Conservation (phyloP, 768 basidiomycete genomes). For the Mycena chlorophos region DNA sequence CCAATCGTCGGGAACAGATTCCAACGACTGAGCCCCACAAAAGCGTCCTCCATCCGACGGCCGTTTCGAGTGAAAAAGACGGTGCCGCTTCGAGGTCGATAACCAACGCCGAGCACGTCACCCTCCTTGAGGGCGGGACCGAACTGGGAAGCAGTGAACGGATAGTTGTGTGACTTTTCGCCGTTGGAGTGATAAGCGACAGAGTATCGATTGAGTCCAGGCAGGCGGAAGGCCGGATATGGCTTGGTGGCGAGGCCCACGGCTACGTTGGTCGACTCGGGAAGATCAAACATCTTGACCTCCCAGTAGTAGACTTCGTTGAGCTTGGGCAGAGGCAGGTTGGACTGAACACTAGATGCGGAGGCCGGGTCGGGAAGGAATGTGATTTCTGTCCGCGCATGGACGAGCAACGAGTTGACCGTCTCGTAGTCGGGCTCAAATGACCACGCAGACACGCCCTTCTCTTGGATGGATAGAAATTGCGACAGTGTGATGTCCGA, state of each 20-base stretch:
- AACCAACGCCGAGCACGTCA: slow-evolving; percentile 94
- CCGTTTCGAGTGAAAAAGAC: slow-evolving; percentile 99
- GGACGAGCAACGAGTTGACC: slow-evolving; percentile 88
- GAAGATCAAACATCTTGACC: slow-evolving; percentile 98
- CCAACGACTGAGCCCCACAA: slow-evolving; percentile 82
- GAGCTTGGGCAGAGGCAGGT: slow-evolving; percentile 92
- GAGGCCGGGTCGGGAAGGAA: slow-evolving; percentile 96
- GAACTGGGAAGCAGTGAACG: slow-evolving; percentile 83
- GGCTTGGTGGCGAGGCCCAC: slow-evolving; percentile 97
- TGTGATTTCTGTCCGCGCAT: slow-evolving; percentile 94
- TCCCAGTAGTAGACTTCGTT: slow-evolving; percentile 99
- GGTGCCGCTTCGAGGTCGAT: slow-evolving; percentile 92
- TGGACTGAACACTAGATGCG: slow-evolving; percentile 93
- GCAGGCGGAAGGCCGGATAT: slow-evolving; percentile 90
- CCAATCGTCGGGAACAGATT: slow-evolving; percentile 98
- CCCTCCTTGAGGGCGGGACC: slow-evolving; percentile 88
- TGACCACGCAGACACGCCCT: slow-evolving; percentile 98
- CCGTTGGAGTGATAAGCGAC: slow-evolving; percentile 96
- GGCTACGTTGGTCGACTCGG: slow-evolving; percentile 81
- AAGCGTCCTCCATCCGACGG: slow-evolving; percentile 95
- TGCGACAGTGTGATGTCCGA: slow-evolving; percentile 98
- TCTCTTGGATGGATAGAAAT: slow-evolving; percentile 98
- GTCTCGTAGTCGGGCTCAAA: slow-evolving; percentile 99
- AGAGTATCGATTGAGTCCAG: slow-evolving; percentile 82
- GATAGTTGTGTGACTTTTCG: slow-evolving; percentile 96